Evolutionary conservation across 2,329 filamentous ascomycete species (phyloP).

Genomic region (Bipolaris gigantea): DNA sequence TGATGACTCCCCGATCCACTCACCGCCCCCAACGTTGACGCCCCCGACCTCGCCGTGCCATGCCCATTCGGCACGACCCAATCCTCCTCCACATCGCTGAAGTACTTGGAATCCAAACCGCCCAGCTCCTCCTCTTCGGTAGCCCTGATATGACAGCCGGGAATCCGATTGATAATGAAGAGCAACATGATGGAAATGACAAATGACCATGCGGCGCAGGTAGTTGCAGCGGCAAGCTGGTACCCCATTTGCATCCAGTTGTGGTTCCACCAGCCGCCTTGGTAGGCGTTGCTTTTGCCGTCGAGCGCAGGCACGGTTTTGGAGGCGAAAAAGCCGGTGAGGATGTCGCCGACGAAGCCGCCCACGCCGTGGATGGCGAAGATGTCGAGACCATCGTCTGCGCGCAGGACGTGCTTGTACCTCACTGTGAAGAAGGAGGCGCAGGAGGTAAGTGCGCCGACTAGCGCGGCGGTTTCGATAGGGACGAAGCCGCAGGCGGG

Average conservation of each 20-base stretch:
- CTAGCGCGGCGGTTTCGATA: conserved; percentile 55
- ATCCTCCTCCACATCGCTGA: conserved; percentile 41
- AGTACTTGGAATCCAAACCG: conserved; percentile 58
- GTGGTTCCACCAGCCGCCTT: conserved; percentile 55
- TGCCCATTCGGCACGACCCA: conserved; percentile 28
- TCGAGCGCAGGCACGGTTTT: conserved; percentile 55
- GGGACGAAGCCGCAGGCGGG: conserved; percentile 60
- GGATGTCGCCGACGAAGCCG: conserved; percentile 59
- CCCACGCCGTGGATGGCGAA: conserved; percentile 63
- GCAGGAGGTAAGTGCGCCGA: conserved; percentile 56
- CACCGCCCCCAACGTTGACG: conserved; percentile 8
- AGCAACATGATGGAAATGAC: conserved; percentile 56
- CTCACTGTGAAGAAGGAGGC: conserved; percentile 52
- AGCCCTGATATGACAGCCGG: conserved; percentile 58
- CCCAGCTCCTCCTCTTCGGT: conserved; percentile 58
- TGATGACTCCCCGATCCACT: conserved; percentile 26
- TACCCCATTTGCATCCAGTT: conserved; percentile 60
- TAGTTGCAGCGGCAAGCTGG: conserved; percentile 60
- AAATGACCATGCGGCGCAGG: conserved; percentile 60
- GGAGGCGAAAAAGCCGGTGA: conserved; percentile 62
- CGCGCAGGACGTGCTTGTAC: conserved; percentile 55
- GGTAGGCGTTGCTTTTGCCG: conserved; percentile 51
- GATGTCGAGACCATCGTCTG: conserved; percentile 63
- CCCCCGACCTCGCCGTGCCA: conserved; percentile 17
- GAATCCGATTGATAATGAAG: conserved; percentile 61